Base-by-base conservation (phyloP, 345 rosid genomes). In the Linum trigynum region DNA sequence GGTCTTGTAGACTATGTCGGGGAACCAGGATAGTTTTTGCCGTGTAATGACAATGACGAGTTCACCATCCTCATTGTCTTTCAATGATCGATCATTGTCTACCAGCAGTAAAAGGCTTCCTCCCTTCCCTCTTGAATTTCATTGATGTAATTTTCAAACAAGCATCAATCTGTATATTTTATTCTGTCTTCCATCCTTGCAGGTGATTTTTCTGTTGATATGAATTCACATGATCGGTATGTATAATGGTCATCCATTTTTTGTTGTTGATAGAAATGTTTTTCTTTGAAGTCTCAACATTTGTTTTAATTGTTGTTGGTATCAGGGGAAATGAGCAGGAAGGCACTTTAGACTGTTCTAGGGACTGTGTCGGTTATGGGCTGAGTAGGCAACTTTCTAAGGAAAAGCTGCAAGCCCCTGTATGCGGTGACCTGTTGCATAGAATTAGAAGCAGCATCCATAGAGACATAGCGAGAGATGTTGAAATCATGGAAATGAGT, bases 141-240 rank as follows among this genome's bases (percentile, higher is more conserved):
- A 17, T 12, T 14, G 35, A 65, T 72, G 32, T 59, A 17, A 7
- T 63, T 66, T 80, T 12, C 14, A 10, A 9, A 48, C 14, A 15
- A 9, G 16, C 38, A n/a, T 56, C 16, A 9, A 32, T 37, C 12
- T 7, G 36, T 57, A 71, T 59, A 64, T 55, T 5, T 39, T 61
- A 66, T 15, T 39, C 64, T 14, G 55, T 72, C 35, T 70, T 64
- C 86, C 43, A 50, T 41, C 64, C 32, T 48, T 51, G 62, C 75
- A 88, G 99, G 97, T 62, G 97, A 88, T 65, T 68, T 78, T 74
- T 86, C 91, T 3, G 92, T 85, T 69, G 96, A 88, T 72, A 80
- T 72, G 51, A 85, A 77, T 71, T 65, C 86, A 15, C 63, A 70
- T 73, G 75, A 77, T 62, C 63, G 84, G 98, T 87, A 75, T 69